Evolutionary conservation across 768 basidiomycete genomes (phyloP).

Genomic region (Phaeotremella skinneri): DNA sequence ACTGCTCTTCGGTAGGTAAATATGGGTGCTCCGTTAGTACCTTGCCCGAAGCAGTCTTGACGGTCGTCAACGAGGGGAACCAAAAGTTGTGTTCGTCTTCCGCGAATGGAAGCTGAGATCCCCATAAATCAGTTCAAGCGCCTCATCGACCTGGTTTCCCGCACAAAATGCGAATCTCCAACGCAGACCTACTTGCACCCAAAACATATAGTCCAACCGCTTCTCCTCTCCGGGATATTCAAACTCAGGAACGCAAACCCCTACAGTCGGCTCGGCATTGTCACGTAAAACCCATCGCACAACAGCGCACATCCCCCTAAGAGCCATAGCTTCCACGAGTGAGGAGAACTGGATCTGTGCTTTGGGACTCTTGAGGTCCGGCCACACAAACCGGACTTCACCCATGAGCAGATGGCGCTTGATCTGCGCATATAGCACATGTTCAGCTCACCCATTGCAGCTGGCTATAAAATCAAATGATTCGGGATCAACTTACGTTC

Average conservation of each 20-base stretch:
- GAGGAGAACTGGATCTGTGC: constrained; percentile 84
- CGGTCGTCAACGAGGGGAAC: constrained; percentile 73
- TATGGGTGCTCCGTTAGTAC: constrained; percentile 63
- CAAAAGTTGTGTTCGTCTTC: constrained; percentile 87
- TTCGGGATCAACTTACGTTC: constrained; percentile 57
- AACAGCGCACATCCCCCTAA: constrained; percentile 68
- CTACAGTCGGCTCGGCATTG: constrained; percentile 78
- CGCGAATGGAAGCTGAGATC: constrained; percentile 82
- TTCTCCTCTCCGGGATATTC: constrained; percentile 53
- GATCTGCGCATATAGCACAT: constrained; percentile 57
- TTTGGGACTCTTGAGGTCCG: constrained; percentile 62
- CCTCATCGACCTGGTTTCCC: constrained; percentile 3
- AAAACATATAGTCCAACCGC: constrained; percentile 71
- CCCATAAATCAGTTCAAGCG: background rate
- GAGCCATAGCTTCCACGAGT: constrained; percentile 75
- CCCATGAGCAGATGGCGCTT: constrained; percentile 78
- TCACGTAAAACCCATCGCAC: constrained; percentile 77
- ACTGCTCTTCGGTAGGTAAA: constrained; percentile 48
- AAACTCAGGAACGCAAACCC: constrained; percentile 67
- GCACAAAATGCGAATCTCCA: background rate
- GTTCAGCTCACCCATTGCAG: background rate
- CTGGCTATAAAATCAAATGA: background rate
- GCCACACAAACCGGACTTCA: constrained; percentile 83
- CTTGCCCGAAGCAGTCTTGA: constrained; percentile 74
- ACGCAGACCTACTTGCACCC: constrained; percentile 67